Conservation (phyloP, 2,329 filamentous ascomycete species). For the Triangularia verruculosa region DNA sequence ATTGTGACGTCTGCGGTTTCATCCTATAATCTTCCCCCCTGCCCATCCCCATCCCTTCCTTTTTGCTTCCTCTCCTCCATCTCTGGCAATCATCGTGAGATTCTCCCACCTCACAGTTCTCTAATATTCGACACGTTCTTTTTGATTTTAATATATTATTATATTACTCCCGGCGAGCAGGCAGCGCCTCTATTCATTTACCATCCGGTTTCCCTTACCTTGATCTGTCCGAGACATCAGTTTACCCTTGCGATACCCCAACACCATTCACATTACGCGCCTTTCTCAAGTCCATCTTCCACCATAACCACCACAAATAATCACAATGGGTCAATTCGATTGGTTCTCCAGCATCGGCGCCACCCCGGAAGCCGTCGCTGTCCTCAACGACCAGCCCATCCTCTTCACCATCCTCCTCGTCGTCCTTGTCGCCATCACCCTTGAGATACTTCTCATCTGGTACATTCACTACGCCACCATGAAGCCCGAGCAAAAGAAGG, state of each 20-base stretch:
- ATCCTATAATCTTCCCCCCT: slow-evolving; percentile 15
- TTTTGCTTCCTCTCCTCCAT: slow-evolving; percentile 21
- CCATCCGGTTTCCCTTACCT: not conserved
- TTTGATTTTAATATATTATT: not conserved
- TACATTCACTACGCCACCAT: slow-evolving; percentile 59
- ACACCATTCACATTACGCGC: not conserved
- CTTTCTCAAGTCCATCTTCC: not conserved
- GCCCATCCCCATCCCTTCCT: not conserved
- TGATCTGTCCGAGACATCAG: not conserved
- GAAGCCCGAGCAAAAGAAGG: slow-evolving; percentile 59
- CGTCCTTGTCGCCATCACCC: slow-evolving; percentile 48
- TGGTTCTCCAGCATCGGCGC: slow-evolving; percentile 57
- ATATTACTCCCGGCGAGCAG: slow-evolving; percentile 13
- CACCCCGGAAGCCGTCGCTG: slow-evolving; percentile 55
- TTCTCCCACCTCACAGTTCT: not conserved
- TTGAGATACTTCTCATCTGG: slow-evolving; percentile 49
- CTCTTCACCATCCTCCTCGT: slow-evolving; percentile 57
- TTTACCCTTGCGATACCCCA: not conserved
- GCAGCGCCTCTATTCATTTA: slow-evolving; percentile 8
- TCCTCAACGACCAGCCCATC: slow-evolving; percentile 59
- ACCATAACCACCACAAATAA: not conserved
- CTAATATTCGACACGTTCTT: slow-evolving; percentile 1
- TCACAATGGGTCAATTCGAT: slow-evolving; percentile 51
- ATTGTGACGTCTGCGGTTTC: slow-evolving; percentile 33
- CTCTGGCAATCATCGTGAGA: slow-evolving; percentile 1